Base-by-base conservation (phyloP, 2,329 filamentous ascomycete genomes). In the Exophiala aquamarina region DNA sequence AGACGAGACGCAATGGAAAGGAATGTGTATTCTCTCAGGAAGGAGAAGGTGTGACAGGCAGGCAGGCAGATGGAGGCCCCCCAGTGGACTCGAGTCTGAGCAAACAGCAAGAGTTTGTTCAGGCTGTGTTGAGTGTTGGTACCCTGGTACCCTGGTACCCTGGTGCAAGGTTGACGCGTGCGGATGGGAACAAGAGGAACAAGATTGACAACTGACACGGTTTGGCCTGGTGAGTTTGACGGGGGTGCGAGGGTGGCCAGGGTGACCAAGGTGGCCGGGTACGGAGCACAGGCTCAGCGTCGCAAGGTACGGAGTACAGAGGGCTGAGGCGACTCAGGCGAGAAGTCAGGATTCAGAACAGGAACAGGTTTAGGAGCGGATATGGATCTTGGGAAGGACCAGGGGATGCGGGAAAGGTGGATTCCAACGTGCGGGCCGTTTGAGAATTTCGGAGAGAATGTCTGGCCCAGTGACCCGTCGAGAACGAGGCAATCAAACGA, bases 371-470 rank as follows among this genome's bases (percentile, higher is more conserved):
- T 31, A 36, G 23, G 33, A 26, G n/a, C 17, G 20, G 33, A 33
- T 48, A 44, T 5, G 32, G 35, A 39, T 19, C 33, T 15, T 21
- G 43, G 40, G 26, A n/a, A 23, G 15, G 45, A 33, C n/a, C 19
- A 41, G 23, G 11, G 36, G 13, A 13, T 9, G 15, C 17, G 20
- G 36, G 33, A 35, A 35, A 39, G 44, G 26, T 42, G 35, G 34
- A 36, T 41, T 37, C 47, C 47, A 51, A 36, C 11, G 41, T 49
- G 41, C 40, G 32, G 48, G 52, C 33, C 28, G 48, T 54, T 51
- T 51, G 45, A 50, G 42, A 34, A 41, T 20, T 44, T 29, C 10
- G 36, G 23, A 26, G 23, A 26, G 23, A 26, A 26, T 26, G 6
- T 6, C 11, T 6, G 6, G 23, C 6, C 6, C 23, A 26, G 6